Base-by-base conservation (phyloP, 768 basidiomycete genomes). In the Suillus paluster region DNA sequence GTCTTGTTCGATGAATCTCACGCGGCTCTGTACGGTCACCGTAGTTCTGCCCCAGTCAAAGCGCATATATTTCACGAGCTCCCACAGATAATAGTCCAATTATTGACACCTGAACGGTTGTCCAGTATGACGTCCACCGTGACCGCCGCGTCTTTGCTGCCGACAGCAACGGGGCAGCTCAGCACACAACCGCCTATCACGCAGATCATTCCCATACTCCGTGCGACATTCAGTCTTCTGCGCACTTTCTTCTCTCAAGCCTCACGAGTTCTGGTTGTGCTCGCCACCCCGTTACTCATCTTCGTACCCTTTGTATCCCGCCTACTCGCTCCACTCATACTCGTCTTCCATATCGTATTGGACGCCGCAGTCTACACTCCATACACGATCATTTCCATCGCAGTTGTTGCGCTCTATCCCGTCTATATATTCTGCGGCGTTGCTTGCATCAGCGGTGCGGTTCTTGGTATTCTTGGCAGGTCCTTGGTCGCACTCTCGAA, bases 351-450 rank as follows among this genome's bases (percentile, higher is more conserved):
- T 14, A 68, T 86, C 27, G 21, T 79, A 8, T 61, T 80, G 25
- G 77, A 82, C 50, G 42, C 81, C 25, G 74, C 83, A 59, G 44
- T 89, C 3, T 71, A 76, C 64, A 74, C 78, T 23, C 88, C 88
- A 0, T 82, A 81, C 65, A 64, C 68, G 14, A 68, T 81, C 39
- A 63, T 73, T 23, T 54, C 72, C 7, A 80, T 75, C 68, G 59
- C 82, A 30, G 68, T 81, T 19, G 78, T 81, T 8, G 76, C 79
- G 11, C 56, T 87, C 1, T 85, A 83, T 52, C 86, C 86, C 0
- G 56, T 86, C 38, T 88, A 87, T 64, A 79, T 86, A 15, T 81
- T 87, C 62, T 79, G 77, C 42, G 84, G 84, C 2, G 80, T 84
- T 1, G 86, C 86, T 1, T 85, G 83, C 63, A 81, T 88, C 55